A percentile compares a stretch with the other conserved stretches of the same genome.
phyloP scores from a whole-genome alignment of 1,139 yeast genomes.

The Saccharomyces hybrid region DNA sequence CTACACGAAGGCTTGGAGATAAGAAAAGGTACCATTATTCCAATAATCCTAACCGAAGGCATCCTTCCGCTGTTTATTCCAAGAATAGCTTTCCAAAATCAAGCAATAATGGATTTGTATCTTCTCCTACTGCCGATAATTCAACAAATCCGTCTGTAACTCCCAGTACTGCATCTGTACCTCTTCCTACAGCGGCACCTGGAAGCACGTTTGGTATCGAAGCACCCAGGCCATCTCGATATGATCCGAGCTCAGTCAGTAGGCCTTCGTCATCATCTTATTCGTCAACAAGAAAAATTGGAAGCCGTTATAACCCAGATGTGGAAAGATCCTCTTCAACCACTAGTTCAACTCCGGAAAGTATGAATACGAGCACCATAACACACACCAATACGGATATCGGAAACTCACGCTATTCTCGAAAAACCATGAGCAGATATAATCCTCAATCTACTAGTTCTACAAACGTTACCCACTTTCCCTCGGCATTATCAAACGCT shows the following conservation, averaged over 20 bases:
- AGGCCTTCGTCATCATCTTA: constrained; percentile 3
- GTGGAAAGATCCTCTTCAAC: constrained; percentile 5
- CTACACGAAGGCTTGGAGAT: constrained; percentile 24
- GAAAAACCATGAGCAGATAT: constrained; percentile 17
- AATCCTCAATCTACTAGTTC: constrained; percentile 10
- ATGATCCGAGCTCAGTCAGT: constrained; percentile 15
- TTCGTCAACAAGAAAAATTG: constrained; percentile 3
- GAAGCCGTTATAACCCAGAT: constrained; percentile 18
- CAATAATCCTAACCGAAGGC: constrained; percentile 23
- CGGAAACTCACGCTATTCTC: constrained; percentile 16
- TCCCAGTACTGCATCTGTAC: constrained; percentile 4
- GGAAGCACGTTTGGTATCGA: constrained; percentile 4
- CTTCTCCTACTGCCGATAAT: neutral
- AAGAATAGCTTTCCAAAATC: neutral
- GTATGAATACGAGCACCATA: neutral
- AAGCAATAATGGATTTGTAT: neutral
- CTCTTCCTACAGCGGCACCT: constrained; percentile 4
- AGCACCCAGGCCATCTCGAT: constrained; percentile 18
- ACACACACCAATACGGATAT: constrained; percentile 2
- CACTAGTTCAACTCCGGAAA: neutral
- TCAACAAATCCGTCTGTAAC: constrained; percentile 1
- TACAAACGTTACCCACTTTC: neutral
- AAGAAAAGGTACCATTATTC: constrained; percentile 28
- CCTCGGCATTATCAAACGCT: constrained; percentile 1
- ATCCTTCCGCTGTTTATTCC: constrained; percentile 6